Base-by-base conservation (phyloP, 1,284 basidiomycete species). In the Vanrija sp. region DNA sequence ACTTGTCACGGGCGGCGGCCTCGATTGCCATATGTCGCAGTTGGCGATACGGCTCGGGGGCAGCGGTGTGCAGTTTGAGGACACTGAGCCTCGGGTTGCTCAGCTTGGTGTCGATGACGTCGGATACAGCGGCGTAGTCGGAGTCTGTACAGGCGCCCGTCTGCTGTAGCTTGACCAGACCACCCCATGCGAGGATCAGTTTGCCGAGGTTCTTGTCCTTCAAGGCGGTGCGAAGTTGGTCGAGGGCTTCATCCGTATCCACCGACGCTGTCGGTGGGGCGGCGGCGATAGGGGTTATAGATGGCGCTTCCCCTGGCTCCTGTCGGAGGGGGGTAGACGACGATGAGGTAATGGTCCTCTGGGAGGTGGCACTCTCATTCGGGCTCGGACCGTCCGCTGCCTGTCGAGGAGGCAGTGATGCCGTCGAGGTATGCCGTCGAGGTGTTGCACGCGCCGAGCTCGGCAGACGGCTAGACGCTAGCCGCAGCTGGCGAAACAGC, bases 21-120 rank as follows among this genome's bases (percentile, higher is more conserved):
- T 69, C 66, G 14, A 67, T 53, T 3, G 51, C 56, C 58, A 66
- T 60, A 27, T 58, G 45, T 3, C 47, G 35, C 8, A 69, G 31
- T 2, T 55, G 18, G 1, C 58, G 62, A 35, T 54, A 64, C n/a
- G 22, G 31, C 8, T 38, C 39, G 0, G 64, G 56, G 4, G 54
- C n/a, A 12, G 45, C 18, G 10, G 46, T 10, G 12, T 45, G 44
- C 41, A 62, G 44, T 19, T 45, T 36, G 6, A 31, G 31, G 9
- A 62, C 20, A 20, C 54, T 41, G 6, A 51, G 46, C 18, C 20
- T 14, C 41, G 36, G 2, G 25, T n/a, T 16, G 10, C 24, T 42
- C 6, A 60, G 37, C 5, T 44, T 20, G 3, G 43, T 27, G 2
- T 36, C 37, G 39, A 68, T 9, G n/a, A 51, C 51, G 2, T 39